These are phyloP conservation scores for Avena eriantha DNA, from an alignment of 176 grass and related monocot species.

Conservation along the genomic window DNA sequence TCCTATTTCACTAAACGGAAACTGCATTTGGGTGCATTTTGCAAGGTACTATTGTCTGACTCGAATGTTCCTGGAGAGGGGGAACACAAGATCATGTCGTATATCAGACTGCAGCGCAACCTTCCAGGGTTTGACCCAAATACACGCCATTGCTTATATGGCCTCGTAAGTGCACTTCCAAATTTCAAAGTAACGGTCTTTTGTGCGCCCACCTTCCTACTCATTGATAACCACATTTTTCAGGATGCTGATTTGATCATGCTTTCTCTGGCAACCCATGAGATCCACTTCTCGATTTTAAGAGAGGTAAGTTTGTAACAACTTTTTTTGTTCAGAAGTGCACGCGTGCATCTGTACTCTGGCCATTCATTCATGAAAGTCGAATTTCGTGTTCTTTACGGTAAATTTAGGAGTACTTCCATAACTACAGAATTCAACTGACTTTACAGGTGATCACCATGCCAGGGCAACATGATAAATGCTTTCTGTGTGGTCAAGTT, in stretches of 20 bases:
- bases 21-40: constrained; percentile 59
- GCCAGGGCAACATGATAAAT: constrained; percentile 98
- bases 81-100: constrained; percentile 97
- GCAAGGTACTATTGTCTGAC: constrained; percentile 94
- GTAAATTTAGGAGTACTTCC: constrained; percentile 50
- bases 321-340: constrained; percentile 35
- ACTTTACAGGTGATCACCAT: constrained; percentile 91
- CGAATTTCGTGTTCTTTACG: constrained; percentile 30
- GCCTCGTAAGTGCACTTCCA: constrained; percentile 66
- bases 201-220: constrained; percentile 2
- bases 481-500: constrained; percentile 82
- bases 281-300: constrained; percentile 98
- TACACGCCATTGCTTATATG: constrained; percentile 90
- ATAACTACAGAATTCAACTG: constrained; percentile 62
- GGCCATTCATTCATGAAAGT: constrained; percentile 26
- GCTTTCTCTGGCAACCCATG: constrained; percentile 95
- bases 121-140: constrained; percentile 94
- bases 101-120: constrained; percentile 85
- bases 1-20: constrained; percentile 47
- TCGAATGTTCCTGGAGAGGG: constrained; percentile 98
- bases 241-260: constrained; percentile 99
- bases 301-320: constrained; percentile 72
- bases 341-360: neutral
- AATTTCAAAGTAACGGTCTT: neutral
- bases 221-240: constrained; percentile 32